phyloP scores from a whole-genome alignment of 257 asterid genomes.

The Solanum acaule region DNA sequence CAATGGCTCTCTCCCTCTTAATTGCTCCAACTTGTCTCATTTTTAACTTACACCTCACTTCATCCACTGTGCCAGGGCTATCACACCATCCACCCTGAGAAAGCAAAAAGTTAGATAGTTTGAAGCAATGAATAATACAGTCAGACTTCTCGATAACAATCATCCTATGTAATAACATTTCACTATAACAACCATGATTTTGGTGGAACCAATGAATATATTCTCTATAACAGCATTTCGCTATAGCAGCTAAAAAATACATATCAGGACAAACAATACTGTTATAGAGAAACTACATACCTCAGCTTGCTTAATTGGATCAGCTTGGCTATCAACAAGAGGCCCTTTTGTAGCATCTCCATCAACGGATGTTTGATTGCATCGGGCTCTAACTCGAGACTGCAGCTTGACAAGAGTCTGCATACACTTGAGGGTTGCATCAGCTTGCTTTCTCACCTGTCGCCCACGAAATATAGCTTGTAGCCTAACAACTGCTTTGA shows the following conservation, averaged over 20 bases:
- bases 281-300: slow-evolving; percentile 19
- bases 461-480: slow-evolving; percentile 93
- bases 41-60: slow-evolving; percentile 64
- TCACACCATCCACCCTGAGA: slow-evolving; percentile 82
- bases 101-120: not conserved
- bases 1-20: slow-evolving; percentile 78
- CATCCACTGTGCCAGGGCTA: slow-evolving; percentile 58
- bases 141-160: not conserved
- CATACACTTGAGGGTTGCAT: slow-evolving; percentile 77
- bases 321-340: slow-evolving; percentile 9
- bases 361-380: slow-evolving; percentile 25
- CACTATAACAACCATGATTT: not conserved
- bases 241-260: not conserved
- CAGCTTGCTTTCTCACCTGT: slow-evolving; percentile 78
- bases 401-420: slow-evolving; percentile 82
- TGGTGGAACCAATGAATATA: not conserved
- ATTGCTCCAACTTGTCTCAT: slow-evolving; percentile 82
- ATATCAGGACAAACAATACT: not conserved
- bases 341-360: slow-evolving; percentile 4
- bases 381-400: slow-evolving; percentile 69
- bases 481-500: slow-evolving; percentile 77
- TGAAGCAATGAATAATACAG: not conserved
- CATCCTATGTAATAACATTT: not conserved
- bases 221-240: not conserved
- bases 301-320: slow-evolving; percentile 55